These are phyloP conservation scores for Hirsutella thompsonii DNA, from an alignment of 2,329 filamentous ascomycete genomes.

Conservation along the genomic window DNA sequence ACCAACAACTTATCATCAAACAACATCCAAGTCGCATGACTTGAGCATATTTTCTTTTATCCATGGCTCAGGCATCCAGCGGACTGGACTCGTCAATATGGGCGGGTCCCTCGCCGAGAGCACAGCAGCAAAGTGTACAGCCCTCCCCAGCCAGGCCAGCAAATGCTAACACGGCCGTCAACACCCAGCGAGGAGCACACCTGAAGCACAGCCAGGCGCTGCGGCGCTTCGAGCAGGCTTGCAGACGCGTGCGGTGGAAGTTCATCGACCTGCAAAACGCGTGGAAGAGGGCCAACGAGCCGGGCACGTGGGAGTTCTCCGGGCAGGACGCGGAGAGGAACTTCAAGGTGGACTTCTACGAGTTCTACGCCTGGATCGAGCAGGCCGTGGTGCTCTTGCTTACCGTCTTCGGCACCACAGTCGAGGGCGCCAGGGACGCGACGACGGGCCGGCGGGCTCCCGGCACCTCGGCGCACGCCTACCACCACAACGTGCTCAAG, in stretches of 20 bases:
- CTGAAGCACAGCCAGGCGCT: conserved; percentile 26
- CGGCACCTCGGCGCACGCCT: conserved; percentile 31
- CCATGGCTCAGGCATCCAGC: conserved; percentile 2
- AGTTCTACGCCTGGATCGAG: conserved; percentile 63
- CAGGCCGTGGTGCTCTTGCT: conserved; percentile 55
- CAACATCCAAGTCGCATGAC: no score
- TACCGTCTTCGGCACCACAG: conserved; percentile 45
- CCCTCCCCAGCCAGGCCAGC: conserved; percentile 1
- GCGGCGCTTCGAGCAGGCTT: conserved; percentile 45
- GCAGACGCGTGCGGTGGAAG: conserved; percentile 50
- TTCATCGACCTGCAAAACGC: conserved; percentile 43
- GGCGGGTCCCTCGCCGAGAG: conserved; percentile 1
- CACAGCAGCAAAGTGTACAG: neutral
- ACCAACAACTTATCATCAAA: no score
- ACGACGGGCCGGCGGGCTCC: neutral
- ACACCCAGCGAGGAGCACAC: neutral
- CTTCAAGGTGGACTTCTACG: conserved; percentile 69
- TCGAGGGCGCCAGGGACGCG: conserved; percentile 16
- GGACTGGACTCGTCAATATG: conserved; percentile 6
- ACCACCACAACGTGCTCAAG: conserved; percentile 57
- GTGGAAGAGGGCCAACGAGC: conserved; percentile 36
- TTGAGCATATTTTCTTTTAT: no score
- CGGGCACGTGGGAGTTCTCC: conserved; percentile 19
- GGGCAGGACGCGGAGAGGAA: conserved; percentile 44
- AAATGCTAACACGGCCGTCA: neutral